phyloP scores from a whole-genome alignment of 1,284 basidiomycete genomes.

The Albatrellus sp. region DNA sequence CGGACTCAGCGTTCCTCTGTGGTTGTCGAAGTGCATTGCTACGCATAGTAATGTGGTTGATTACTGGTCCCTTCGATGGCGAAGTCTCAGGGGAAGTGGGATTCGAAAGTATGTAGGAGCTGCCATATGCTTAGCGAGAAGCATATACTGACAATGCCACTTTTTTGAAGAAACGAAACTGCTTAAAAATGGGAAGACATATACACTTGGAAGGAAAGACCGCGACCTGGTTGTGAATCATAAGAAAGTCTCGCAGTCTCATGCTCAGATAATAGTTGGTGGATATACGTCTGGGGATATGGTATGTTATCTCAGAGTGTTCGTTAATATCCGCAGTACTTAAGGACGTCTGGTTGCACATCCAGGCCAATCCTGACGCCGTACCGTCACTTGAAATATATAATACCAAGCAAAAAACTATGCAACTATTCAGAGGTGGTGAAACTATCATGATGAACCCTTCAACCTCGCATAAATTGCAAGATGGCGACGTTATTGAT shows the following conservation, averaged over 20 bases:
- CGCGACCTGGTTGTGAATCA: constrained; percentile 36
- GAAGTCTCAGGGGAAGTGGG: constrained; percentile 20
- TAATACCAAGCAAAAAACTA: constrained; percentile 32
- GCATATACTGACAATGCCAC: background rate
- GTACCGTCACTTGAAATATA: constrained; percentile 25
- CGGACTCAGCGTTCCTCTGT: too few species aligned
- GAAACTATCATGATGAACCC: constrained; percentile 11
- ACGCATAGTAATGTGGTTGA: constrained; percentile 35
- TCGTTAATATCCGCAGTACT: background rate
- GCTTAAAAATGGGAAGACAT: constrained; percentile 41
- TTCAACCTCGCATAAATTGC: constrained; percentile 17
- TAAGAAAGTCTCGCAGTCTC: constrained; percentile 49
- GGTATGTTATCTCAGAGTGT: constrained; percentile 25
- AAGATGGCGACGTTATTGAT: constrained; percentile 37
- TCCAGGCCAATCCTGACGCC: constrained; percentile 10
- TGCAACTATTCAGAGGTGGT: constrained; percentile 24
- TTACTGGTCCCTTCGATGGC: constrained; percentile 40
- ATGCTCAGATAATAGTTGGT: constrained; percentile 43
- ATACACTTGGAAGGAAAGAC: constrained; percentile 43
- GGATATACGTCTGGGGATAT: constrained; percentile 34
- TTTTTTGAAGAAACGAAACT: constrained; percentile 41
- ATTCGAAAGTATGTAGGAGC: constrained; percentile 23
- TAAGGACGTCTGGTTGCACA: background rate
- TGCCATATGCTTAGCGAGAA: background rate
- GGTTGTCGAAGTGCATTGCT: too few species aligned